Evolutionary conservation across 441 rosid genomes (phyloP).

Genomic region (Erysimum cheiri): DNA sequence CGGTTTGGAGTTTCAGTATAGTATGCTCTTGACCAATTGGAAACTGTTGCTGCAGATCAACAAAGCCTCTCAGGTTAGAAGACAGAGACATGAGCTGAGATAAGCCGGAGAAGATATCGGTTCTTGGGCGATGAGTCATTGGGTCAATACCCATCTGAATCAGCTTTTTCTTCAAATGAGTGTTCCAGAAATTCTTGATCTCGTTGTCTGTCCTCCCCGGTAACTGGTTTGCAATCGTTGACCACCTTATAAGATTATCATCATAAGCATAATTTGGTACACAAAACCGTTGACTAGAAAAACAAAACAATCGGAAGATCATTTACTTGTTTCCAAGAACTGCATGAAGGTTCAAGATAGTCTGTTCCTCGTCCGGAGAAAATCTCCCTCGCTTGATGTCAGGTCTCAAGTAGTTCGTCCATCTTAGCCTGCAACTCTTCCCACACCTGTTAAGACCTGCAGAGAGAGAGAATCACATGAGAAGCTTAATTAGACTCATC

Average conservation of each 20-base stretch:
- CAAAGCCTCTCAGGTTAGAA: conserved; percentile 57
- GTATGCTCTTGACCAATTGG: conserved; percentile 52
- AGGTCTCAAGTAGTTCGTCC: conserved; percentile 74
- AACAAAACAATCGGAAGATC: conserved; percentile 26
- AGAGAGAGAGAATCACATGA: neutral
- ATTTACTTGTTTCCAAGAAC: conserved; percentile 73
- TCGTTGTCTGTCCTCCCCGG: conserved; percentile 73
- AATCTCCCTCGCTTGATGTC: conserved; percentile 72
- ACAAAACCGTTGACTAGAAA: conserved; percentile 35
- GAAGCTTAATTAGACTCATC: neutral
- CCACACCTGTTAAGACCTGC: conserved; percentile 75
- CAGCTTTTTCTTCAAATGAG: conserved; percentile 69
- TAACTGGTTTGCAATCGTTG: conserved; percentile 63
- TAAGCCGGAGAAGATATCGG: conserved; percentile 62
- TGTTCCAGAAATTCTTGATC: conserved; percentile 72
- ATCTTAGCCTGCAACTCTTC: conserved; percentile 72
- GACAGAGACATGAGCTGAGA: conserved; percentile 70
- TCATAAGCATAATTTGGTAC: neutral
- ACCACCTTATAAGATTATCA: conserved; percentile 53
- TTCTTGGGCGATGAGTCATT: conserved; percentile 64
- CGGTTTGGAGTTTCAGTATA: conserved; percentile 53
- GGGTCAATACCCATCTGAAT: conserved; percentile 73
- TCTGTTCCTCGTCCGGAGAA: conserved; percentile 65
- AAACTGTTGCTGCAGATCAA: conserved; percentile 52
- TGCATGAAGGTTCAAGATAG: conserved; percentile 68